Evolutionary conservation across 257 asterid species (phyloP).

Genomic region (Sherardia arvensis): DNA sequence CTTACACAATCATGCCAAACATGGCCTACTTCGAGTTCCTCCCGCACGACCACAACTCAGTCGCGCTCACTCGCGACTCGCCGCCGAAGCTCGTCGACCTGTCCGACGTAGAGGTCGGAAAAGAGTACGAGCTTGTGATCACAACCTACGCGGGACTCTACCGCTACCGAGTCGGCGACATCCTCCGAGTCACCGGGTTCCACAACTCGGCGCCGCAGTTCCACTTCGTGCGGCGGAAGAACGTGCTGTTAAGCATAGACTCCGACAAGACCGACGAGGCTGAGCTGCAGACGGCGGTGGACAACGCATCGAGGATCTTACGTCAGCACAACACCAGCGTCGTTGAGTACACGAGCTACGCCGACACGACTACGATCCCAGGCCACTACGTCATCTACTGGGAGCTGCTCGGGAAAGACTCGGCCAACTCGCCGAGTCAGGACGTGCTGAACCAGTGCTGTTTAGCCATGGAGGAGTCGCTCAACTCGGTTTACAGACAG

Average conservation of each 20-base stretch:
- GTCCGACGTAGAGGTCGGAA: conserved; percentile 68
- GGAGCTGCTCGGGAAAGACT: conserved; percentile 65
- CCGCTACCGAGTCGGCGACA: conserved; percentile 91
- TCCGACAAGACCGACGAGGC: conserved; percentile 95
- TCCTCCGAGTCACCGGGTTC: conserved; percentile 88
- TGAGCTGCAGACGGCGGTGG: conserved; percentile 77
- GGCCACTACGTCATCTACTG: conserved; percentile 90
- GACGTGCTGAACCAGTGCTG: conserved; percentile 53
- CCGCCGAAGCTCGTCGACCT: conserved; percentile 58
- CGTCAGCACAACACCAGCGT: conserved; percentile 46
- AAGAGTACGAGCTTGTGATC: conserved; percentile 84
- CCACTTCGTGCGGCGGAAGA: conserved; percentile 79
- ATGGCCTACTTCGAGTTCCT: conserved; percentile 96
- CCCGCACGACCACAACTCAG: conserved; percentile 45
- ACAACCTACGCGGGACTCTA: conserved; percentile 73
- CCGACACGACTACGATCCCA: conserved; percentile 76
- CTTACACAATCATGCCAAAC: conserved; percentile 94
- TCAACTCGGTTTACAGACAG: conserved; percentile 90
- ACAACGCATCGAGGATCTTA: conserved; percentile 50
- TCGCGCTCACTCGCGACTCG: conserved; percentile 24
- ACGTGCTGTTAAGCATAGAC: conserved; percentile 79
- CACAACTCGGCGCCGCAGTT: conserved; percentile 89
- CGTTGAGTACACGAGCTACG: conserved; percentile 93
- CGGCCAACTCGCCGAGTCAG: conserved; percentile 33
- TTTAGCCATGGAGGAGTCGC: conserved; percentile 77